Evolutionary conservation across 164 flowering plant genomes (phyloP), one percentile per base, ranked within the genome.

Genomic region (Macadamia integrifolia): DNA sequence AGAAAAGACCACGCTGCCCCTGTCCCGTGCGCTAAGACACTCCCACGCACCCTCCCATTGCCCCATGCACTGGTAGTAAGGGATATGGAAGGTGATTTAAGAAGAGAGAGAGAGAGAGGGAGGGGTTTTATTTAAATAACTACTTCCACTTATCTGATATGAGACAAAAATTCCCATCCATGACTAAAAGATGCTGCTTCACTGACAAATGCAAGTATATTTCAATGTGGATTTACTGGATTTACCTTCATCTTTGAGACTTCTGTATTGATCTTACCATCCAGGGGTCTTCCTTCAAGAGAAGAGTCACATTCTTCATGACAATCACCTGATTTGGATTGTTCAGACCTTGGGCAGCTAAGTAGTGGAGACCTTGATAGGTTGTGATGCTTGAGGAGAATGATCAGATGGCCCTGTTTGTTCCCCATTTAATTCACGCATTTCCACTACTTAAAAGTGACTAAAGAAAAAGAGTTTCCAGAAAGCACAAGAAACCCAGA

Each of bases 381-480:
- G 50, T 75, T 69, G 35, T 78, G 83, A 77, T 84, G 76, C 69
- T 84, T 82, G 78, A 85, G 82, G 64, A 88, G 72, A 74, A 76
- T 80, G 64, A 81, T 84, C 77, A 91, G 65, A 73, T 91, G 93
- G 64, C 76, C 88, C 97, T 91, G 91, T 77, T 73, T 65, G 58
- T 76, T 49, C 58, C 57, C 61, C 52, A 60, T 59, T 30, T 29
- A 6, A 17, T 62, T 46, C 31, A 35, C 9, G 78, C 67, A 76
- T 60, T 62, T 72, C 61, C 66, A 52, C 7, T 9, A 53, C 28
- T n/a, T 11, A 7, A 23, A 17, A 32, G 40, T 46, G 9, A 28
- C 63, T 61, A n/a, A 14, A 31, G 29, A 52, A 15, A 66, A 35
- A 23, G 5, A 63, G 60, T 4, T 15, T 42, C 7, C 66, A 57